Conservation (phyloP, 192 early-diverging fungal genomes). For the Coemansia erecta region DNA sequence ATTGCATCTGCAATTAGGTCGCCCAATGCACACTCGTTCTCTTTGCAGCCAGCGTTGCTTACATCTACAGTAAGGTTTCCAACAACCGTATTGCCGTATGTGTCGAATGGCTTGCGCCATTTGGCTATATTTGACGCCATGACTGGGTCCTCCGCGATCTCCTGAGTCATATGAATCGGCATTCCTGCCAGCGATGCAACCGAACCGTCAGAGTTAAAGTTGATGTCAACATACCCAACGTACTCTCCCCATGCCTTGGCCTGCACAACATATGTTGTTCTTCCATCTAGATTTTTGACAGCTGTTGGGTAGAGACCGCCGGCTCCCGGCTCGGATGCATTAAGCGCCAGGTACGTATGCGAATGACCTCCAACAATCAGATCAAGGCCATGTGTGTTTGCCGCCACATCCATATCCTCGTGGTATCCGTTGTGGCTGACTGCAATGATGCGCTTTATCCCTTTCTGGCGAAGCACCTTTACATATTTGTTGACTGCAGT, state of each 20-base stretch:
- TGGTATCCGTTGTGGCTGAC: constrained; percentile 74
- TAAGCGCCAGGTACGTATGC: constrained; percentile 62
- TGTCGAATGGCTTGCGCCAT: constrained; percentile 59
- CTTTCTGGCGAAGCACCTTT: constrained; percentile 57
- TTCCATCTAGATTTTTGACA: constrained; percentile 59
- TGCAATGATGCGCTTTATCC: constrained; percentile 65
- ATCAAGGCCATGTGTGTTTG: constrained; percentile 57
- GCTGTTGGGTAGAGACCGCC: constrained; percentile 66
- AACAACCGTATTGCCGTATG: constrained; percentile 51
- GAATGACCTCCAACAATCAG: constrained; percentile 75
- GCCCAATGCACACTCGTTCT: constrained; percentile 62
- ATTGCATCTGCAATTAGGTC: constrained; percentile 65
- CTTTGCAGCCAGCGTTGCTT: constrained; percentile 47
- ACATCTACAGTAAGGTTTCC: constrained; percentile 42
- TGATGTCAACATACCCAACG: constrained; percentile 60
- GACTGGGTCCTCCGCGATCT: constrained; percentile 48
- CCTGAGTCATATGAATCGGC: constrained; percentile 60
- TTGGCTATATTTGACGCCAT: constrained; percentile 48
- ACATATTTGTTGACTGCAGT: constrained; percentile 62
- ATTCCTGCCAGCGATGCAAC: constrained; percentile 54
- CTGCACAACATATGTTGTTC: constrained; percentile 67
- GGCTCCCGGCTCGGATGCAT: constrained; percentile 50
- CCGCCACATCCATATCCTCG: constrained; percentile 65
- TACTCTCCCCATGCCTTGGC: constrained; percentile 64
- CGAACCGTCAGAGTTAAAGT: constrained; percentile 55